A percentile compares a stretch with the other conserved stretches of the same genome.
phyloP scores from a whole-genome alignment of 2,329 filamentous ascomycete genomes.

The Alternaria sp. region DNA sequence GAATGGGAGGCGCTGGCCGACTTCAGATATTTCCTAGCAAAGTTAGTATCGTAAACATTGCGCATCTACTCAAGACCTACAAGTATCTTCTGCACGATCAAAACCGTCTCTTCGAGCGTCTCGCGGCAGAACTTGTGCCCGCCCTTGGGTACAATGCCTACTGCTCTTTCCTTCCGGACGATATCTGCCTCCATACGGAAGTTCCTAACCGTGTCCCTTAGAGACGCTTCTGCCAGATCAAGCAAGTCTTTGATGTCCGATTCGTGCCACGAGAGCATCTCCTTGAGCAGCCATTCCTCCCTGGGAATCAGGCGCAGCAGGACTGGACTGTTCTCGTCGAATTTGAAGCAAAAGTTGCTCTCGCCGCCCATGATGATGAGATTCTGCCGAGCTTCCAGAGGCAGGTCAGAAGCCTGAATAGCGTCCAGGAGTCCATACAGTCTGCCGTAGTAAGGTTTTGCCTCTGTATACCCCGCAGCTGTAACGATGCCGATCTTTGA shows the following conservation, averaged over 20 bases:
- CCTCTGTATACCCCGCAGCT: constrained; percentile 91
- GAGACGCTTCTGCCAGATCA: constrained; percentile 84
- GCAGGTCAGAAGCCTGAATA: constrained; percentile 70
- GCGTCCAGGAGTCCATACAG: constrained; percentile 87
- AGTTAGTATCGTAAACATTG: constrained; percentile 16
- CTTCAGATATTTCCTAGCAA: constrained; percentile 72
- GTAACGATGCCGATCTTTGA: constrained; percentile 95
- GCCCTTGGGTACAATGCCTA: constrained; percentile 63
- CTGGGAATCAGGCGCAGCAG: constrained; percentile 72
- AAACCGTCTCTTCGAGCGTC: constrained; percentile 91
- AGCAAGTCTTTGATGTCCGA: constrained; percentile 80
- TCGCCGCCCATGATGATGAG: constrained; percentile 95
- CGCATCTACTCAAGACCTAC: constrained; percentile 30
- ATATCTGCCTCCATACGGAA: constrained; percentile 81
- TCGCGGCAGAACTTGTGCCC: constrained; percentile 80
- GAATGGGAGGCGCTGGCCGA: constrained; percentile 78
- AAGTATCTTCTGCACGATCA: constrained; percentile 91
- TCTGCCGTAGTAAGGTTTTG: constrained; percentile 83
- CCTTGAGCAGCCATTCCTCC: constrained; percentile 75
- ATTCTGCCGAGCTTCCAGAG: constrained; percentile 73
- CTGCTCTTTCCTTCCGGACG: constrained; percentile 81
- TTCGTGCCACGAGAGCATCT: constrained; percentile 81
- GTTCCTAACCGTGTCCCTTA: constrained; percentile 80
- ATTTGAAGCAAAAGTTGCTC: constrained; percentile 93
- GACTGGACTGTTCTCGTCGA: constrained; percentile 69